Percentiles rank a stretch among this genome's conserved stretches.
phyloP scores from a whole-genome alignment of 2,329 filamentous ascomycete species.

The Ophiostoma populinum region DNA sequence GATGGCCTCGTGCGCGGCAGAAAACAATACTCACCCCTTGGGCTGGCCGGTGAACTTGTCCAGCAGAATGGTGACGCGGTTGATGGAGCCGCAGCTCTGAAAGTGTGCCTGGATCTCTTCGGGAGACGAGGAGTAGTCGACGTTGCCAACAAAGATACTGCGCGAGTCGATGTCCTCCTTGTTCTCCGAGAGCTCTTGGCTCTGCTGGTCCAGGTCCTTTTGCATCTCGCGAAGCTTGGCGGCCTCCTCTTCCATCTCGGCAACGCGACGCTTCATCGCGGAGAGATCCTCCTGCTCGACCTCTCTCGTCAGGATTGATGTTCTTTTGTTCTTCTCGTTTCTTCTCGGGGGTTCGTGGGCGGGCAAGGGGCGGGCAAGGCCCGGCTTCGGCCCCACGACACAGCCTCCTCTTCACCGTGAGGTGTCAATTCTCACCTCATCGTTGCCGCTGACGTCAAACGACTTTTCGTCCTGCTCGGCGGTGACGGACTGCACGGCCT shows the following conservation, averaged over 20 bases:
- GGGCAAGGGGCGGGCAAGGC: background rate
- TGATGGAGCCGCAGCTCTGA: slow-evolving; percentile 92
- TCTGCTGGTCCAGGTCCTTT: slow-evolving; percentile 67
- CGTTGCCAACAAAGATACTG: slow-evolving; percentile 96
- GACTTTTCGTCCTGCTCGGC: slow-evolving; percentile 18
- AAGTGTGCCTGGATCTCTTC: slow-evolving; percentile 98
- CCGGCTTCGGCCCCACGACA: background rate
- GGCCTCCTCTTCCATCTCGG: slow-evolving; percentile 82
- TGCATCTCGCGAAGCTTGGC: slow-evolving; percentile 80
- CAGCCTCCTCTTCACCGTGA: slow-evolving; percentile 9
- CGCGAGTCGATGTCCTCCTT: slow-evolving; percentile 91
- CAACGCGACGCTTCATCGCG: slow-evolving; percentile 72
- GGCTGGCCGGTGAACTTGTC: slow-evolving; percentile 98
- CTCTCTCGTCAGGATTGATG: slow-evolving; percentile 10
- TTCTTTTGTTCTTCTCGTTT: slow-evolving; percentile 1
- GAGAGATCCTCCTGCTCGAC: slow-evolving; percentile 53
- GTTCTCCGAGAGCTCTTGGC: slow-evolving; percentile 69
- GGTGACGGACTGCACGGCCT: no score
- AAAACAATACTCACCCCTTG: slow-evolving; percentile 57
- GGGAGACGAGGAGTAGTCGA: slow-evolving; percentile 91
- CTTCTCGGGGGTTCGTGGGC: no score
- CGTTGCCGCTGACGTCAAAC: slow-evolving; percentile 26
- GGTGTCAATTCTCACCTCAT: slow-evolving; percentile 24
- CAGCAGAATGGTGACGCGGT: slow-evolving; percentile 88
- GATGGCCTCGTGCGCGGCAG: no score